Conservation (phyloP, 352 stramenopile genomes). For the Thalassiosira allenii region DNA sequence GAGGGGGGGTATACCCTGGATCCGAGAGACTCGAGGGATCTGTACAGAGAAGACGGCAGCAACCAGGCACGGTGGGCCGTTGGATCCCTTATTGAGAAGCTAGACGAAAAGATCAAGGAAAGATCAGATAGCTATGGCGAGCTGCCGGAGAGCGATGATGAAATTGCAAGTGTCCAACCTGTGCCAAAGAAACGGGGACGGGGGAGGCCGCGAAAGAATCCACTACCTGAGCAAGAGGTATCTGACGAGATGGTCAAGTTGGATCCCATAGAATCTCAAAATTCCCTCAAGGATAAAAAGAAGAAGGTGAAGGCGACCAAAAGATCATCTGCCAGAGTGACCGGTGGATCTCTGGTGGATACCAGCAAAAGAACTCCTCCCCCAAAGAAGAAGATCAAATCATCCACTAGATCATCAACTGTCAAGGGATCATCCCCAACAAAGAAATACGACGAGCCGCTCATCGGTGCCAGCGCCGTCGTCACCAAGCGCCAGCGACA, state of each 20-base stretch:
- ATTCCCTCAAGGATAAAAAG: background rate
- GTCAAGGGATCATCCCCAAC: slow-evolving; percentile 41
- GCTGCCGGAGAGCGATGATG: background rate
- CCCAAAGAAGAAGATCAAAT: background rate
- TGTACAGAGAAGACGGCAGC: slow-evolving; percentile 46
- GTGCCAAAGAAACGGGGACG: slow-evolving; percentile 30
- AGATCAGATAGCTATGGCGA: slow-evolving; percentile 20
- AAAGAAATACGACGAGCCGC: slow-evolving; percentile 31
- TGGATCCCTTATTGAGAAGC: slow-evolving; percentile 49
- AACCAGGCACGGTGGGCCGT: slow-evolving; percentile 44
- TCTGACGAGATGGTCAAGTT: slow-evolving; percentile 17
- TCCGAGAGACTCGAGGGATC: slow-evolving; percentile 29
- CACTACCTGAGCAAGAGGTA: slow-evolving; percentile 8
- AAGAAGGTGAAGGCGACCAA: background rate
- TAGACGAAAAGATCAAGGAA: slow-evolving; percentile 61
- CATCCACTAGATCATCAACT: background rate
- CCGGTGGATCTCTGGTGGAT: slow-evolving; percentile 38
- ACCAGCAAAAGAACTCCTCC: background rate
- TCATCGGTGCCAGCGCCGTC: slow-evolving; percentile 49
- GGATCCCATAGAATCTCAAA: slow-evolving; percentile 7
- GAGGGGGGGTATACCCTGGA: slow-evolving; percentile 31
- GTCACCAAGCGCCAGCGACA: slow-evolving; percentile 46
- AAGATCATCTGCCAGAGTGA: slow-evolving; percentile 36
- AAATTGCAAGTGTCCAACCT: background rate
- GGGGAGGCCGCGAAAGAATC: slow-evolving; percentile 45